Percentiles rank a stretch among this genome's conserved stretches.
phyloP scores from a whole-genome alignment of 1,139 yeast genomes.

The Zygosaccharomyces pseudobailii region DNA sequence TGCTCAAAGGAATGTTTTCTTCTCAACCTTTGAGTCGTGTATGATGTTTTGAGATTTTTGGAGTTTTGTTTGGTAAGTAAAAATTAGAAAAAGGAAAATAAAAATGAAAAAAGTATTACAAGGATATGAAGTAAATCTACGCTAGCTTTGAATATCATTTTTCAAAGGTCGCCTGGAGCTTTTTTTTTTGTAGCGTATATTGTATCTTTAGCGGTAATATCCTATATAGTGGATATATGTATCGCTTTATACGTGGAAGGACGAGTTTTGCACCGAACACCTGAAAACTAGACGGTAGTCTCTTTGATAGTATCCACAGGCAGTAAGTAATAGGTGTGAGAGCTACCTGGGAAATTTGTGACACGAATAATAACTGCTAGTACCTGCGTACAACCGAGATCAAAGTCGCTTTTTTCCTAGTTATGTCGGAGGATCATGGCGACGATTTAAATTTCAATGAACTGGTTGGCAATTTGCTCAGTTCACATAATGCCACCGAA shows the following conservation, averaged over 20 bases:
- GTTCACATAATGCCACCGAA: slow-evolving; percentile 23
- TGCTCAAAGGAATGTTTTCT: background rate
- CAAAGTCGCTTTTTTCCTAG: slow-evolving; percentile 1
- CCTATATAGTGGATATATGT: background rate
- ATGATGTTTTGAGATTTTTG: slow-evolving; percentile 1
- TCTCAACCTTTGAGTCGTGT: background rate
- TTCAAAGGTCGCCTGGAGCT: background rate
- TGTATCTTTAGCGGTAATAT: background rate
- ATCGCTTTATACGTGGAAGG: background rate
- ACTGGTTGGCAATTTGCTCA: slow-evolving; percentile 31
- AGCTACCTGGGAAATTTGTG: background rate
- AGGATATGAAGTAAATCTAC: background rate
- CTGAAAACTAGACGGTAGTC: background rate
- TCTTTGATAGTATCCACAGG: background rate
- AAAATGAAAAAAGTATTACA: background rate
- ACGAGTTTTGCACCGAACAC: background rate
- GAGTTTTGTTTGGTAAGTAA: slow-evolving; percentile 4
- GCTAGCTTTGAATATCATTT: background rate
- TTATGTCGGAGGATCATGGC: slow-evolving; percentile 23
- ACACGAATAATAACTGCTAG: background rate
- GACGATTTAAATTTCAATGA: slow-evolving; percentile 32
- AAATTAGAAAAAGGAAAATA: background rate
- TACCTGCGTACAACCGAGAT: background rate
- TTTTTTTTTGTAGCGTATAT: slow-evolving; percentile 1
- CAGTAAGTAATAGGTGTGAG: background rate